Evolutionary conservation across 495 filamentous ascomycete species (phyloP), one percentile per base, ranked within the genome.

Genomic region (Aspergillus asperescens): DNA sequence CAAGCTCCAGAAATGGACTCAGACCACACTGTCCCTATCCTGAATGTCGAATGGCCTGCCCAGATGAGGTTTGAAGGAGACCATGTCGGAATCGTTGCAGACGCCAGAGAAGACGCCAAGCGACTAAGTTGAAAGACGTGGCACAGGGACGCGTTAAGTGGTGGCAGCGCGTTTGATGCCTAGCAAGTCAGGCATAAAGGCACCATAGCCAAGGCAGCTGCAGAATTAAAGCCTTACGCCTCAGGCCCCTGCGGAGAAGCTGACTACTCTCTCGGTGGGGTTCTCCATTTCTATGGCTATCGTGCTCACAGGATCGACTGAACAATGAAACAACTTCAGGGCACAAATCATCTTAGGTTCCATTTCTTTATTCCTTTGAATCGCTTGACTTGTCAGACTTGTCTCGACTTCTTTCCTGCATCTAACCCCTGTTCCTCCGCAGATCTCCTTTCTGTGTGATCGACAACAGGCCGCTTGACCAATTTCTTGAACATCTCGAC

Each of bases 61-160:
- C 25, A 28, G 25, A 35, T 57, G 51, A 54, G 28, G 46, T 31
- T 48, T 29, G 38, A 40, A 27, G 43, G 57, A 42, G 50, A 27
- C 45, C 53, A 54, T 50, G 43, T 37, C 38, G 37, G 48, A 50
- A 28, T 45, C n/a, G 8, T n/a, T 41, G 43, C 50, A 43, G 48
- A 51, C 52, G 50, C 41, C 43, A 44, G 38, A 28, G 52, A n/a
- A 41, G 54, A 57, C 56, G 61, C 61, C 61, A 64, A 64, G 56
- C 53, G 55, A 41, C 32, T 23, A 22, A 27, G 9, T 38, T 23
- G 49, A 64, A 65, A 67, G 65, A 7, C 2, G 27, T 61, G 54
- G 61, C 66, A 66, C 68, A 67, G 59, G 53, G 52, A 66, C 70
- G 67, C 67, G 67, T 68, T 65, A 71, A 72, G 70, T 74, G 70